Conservation (phyloP, 805 yeast genomes). For the Lipomyces japonicus region DNA sequence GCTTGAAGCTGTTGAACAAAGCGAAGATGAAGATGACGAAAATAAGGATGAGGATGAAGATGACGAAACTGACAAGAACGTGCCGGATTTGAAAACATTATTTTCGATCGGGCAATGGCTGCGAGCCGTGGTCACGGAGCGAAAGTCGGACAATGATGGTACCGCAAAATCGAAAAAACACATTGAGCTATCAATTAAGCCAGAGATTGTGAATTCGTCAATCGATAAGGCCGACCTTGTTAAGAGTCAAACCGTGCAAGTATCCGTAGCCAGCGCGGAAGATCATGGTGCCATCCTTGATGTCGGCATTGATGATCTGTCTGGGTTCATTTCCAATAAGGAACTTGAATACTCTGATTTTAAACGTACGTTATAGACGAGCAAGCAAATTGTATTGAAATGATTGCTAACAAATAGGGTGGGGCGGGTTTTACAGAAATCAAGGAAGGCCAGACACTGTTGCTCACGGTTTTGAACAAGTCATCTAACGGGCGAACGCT, state of each 20-base stretch:
- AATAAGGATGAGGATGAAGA: slow-evolving; percentile 38
- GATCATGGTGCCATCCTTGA: slow-evolving; percentile 86
- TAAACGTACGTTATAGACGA: slow-evolving; percentile 29
- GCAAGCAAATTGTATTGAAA: too few relatives aligned
- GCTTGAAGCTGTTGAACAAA: slow-evolving; percentile 52
- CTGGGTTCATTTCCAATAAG: slow-evolving; percentile 74
- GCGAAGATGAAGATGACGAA: slow-evolving; percentile 41
- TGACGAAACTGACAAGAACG: slow-evolving; percentile 33
- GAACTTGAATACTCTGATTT: slow-evolving; percentile 47
- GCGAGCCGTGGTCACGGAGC: slow-evolving; percentile 68
- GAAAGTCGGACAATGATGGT: slow-evolving; percentile 43
- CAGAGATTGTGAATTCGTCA: slow-evolving; percentile 60
- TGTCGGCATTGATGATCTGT: slow-evolving; percentile 54
- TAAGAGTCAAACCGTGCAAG: slow-evolving; percentile 66
- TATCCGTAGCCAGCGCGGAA: slow-evolving; percentile 71
- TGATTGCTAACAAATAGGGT: neutral
- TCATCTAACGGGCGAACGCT: slow-evolving; percentile 52
- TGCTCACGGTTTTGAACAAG: slow-evolving; percentile 54
- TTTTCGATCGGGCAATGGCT: slow-evolving; percentile 82
- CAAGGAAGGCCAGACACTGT: slow-evolving; percentile 62
- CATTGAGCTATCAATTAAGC: slow-evolving; percentile 70
- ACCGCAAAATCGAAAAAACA: slow-evolving; percentile 50
- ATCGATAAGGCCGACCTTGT: slow-evolving; percentile 61
- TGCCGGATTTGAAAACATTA: slow-evolving; percentile 54
- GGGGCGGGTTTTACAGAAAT: slow-evolving; percentile 36